phyloP scores from a whole-genome alignment of 108 stramenopile species.

The Aurantiochytrium sp. region DNA sequence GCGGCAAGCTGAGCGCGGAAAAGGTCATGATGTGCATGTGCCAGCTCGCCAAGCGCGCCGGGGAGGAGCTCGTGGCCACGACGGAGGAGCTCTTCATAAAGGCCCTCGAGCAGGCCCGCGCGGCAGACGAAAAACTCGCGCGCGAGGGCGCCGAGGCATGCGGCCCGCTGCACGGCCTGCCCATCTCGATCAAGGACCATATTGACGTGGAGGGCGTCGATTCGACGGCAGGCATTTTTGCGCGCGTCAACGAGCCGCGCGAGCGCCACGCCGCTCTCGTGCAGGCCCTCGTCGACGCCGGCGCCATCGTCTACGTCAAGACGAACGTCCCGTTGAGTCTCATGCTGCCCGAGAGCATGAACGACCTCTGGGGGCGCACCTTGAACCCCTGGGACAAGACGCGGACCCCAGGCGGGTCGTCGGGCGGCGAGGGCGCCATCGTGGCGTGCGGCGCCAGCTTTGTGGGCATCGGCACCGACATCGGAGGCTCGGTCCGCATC shows the following conservation, averaged over 20 bases:
- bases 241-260: not conserved
- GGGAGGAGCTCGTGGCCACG: slow-evolving; percentile 32
- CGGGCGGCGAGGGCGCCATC: slow-evolving; percentile 52
- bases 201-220: slow-evolving; percentile 41
- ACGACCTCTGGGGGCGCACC: slow-evolving; percentile 46
- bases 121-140: slow-evolving; percentile 27
- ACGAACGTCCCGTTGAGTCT: slow-evolving; percentile 50
- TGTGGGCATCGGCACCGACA: slow-evolving; percentile 50
- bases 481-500: slow-evolving; percentile 53
- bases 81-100: slow-evolving; percentile 54
- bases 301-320: slow-evolving; percentile 52
- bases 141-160: not conserved
- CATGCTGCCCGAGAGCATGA: slow-evolving; percentile 51
- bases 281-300: slow-evolving; percentile 43
- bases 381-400: slow-evolving; percentile 45
- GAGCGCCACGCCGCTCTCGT: slow-evolving; percentile 49
- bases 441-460: slow-evolving; percentile 39
- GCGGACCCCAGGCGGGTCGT: slow-evolving; percentile 52
- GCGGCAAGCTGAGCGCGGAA: not conserved
- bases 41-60: not conserved
- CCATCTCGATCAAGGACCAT: slow-evolving; percentile 48
- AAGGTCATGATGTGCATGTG: slow-evolving; percentile 17
- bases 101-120: slow-evolving; percentile 33
- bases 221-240: not conserved
- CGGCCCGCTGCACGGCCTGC: slow-evolving; percentile 44